Percentiles rank a stretch among this genome's conserved stretches.
These are phyloP conservation scores for Arachnomyces sp. DNA, from an alignment of 2,329 filamentous ascomycete genomes.

Conservation along the genomic window DNA sequence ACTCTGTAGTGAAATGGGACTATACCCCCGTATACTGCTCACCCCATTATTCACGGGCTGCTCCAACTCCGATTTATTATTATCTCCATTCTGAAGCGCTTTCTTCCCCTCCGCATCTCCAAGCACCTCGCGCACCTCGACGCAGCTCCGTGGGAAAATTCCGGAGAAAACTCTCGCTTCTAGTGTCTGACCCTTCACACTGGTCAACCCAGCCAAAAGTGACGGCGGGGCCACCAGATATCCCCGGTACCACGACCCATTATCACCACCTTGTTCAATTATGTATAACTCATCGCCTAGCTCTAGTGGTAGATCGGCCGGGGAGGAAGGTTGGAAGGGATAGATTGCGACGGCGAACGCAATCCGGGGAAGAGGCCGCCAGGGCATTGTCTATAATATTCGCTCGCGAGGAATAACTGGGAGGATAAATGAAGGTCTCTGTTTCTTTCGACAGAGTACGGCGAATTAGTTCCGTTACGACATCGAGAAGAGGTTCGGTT, in stretches of 20 bases:
- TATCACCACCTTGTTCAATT: constrained; percentile 81
- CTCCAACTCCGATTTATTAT: constrained; percentile 12
- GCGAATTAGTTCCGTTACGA: no score
- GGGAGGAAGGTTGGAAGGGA: constrained; percentile 78
- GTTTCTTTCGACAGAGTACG: no score
- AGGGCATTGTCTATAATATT: constrained; percentile 61
- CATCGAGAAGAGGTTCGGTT: no score
- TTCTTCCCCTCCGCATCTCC: constrained; percentile 56
- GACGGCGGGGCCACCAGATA: constrained; percentile 94
- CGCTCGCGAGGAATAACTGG: not conserved
- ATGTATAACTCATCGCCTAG: constrained; percentile 98
- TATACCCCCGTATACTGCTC: constrained; percentile 12
- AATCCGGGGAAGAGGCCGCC: constrained; percentile 93
- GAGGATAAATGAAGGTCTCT: no score
- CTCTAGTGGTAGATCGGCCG: constrained; percentile 90
- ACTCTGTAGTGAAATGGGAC: not conserved
- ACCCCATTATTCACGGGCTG: constrained; percentile 29
- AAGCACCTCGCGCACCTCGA: constrained; percentile 87
- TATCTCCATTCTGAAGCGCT: constrained; percentile 25
- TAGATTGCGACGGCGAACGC: constrained; percentile 96
- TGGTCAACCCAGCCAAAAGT: constrained; percentile 82
- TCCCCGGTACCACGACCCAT: constrained; percentile 88
- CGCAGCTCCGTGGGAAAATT: constrained; percentile 90
- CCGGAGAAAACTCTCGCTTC: constrained; percentile 97
- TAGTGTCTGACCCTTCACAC: constrained; percentile 82